Percentiles rank a stretch among this genome's conserved stretches.
Evolutionary conservation across 371 early-diverging fungal genomes (phyloP).

Genomic region (Blastocladiella emersonii): DNA sequence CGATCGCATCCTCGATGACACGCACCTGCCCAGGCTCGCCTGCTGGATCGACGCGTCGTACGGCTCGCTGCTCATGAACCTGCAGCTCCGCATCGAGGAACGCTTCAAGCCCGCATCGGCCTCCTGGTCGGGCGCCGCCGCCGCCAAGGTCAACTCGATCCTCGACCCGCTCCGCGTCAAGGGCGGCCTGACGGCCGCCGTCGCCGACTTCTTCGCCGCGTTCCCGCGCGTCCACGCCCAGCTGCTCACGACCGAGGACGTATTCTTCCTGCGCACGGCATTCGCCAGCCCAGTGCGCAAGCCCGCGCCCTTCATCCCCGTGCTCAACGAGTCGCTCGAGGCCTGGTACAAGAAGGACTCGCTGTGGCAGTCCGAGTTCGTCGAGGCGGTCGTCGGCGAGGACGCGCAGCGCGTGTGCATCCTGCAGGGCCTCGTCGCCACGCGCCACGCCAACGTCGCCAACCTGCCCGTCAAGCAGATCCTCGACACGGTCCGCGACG

Average conservation of each 20-base stretch:
- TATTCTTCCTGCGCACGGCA: slow-evolving; percentile 70
- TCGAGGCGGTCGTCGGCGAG: slow-evolving; percentile 77
- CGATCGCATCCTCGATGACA: slow-evolving; percentile 62
- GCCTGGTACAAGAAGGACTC: slow-evolving; percentile 94
- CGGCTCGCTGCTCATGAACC: slow-evolving; percentile 74
- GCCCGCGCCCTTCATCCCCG: slow-evolving; percentile 86
- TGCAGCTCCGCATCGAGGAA: slow-evolving; percentile 78
- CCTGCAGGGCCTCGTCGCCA: slow-evolving; percentile 88
- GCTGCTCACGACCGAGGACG: slow-evolving; percentile 80
- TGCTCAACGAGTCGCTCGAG: slow-evolving; percentile 82
- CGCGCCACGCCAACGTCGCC: slow-evolving; percentile 52
- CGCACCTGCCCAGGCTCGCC: slow-evolving; percentile 60
- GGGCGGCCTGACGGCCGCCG: slow-evolving; percentile 46
- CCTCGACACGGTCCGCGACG: slow-evolving; percentile 70
- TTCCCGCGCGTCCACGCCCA: slow-evolving; percentile 67
- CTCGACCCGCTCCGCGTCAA: slow-evolving; percentile 55
- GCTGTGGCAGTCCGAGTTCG: slow-evolving; percentile 87
- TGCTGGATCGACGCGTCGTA: slow-evolving; percentile 81
- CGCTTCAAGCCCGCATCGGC: slow-evolving; percentile 52
- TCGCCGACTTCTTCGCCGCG: slow-evolving; percentile 53
- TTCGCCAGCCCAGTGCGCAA: slow-evolving; percentile 72
- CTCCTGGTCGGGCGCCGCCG: slow-evolving; percentile 6
- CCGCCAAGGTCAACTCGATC: slow-evolving; percentile 29
- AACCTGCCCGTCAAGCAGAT: slow-evolving; percentile 85
- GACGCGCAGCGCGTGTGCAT: slow-evolving; percentile 88